A percentile compares a stretch with the other conserved stretches of the same genome.
Evolutionary conservation across 805 yeast species (phyloP).

Genomic region (Saccharomycopsis javanensis): DNA sequence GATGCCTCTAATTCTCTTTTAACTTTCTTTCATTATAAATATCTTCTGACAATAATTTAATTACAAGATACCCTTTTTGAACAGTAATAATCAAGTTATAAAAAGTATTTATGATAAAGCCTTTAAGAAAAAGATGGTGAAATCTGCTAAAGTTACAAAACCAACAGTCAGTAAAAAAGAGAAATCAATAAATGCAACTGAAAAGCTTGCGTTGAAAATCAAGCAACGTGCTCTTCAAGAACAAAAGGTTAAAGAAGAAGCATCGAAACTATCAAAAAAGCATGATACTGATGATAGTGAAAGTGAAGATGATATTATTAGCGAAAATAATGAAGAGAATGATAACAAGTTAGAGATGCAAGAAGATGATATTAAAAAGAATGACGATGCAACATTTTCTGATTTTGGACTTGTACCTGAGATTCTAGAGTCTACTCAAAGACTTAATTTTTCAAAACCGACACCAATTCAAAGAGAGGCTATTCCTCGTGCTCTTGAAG

Average conservation of each 20-base stretch:
- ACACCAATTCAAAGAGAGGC: slow-evolving; percentile 92
- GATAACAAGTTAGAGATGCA: neutral
- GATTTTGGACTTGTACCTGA: slow-evolving; percentile 67
- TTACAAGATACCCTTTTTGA: neutral
- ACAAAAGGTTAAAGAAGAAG: slow-evolving; percentile 14
- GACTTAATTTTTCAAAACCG: slow-evolving; percentile 67
- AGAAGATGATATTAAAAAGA: slow-evolving; percentile 7
- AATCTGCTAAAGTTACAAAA: slow-evolving; percentile 16
- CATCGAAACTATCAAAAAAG: slow-evolving; percentile 9
- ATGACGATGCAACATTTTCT: slow-evolving; percentile 30
- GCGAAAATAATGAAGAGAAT: neutral
- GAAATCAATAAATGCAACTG: slow-evolving; percentile 27
- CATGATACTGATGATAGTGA: slow-evolving; percentile 2
- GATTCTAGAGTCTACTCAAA: slow-evolving; percentile 67
- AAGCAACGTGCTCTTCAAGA: slow-evolving; percentile 31
- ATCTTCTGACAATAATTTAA: too few relatives aligned
- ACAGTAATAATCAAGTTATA: too few relatives aligned
- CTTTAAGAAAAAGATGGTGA: neutral
- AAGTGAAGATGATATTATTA: neutral
- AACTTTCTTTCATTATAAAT: too few relatives aligned
- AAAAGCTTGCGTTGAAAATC: slow-evolving; percentile 48
- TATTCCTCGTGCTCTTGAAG: slow-evolving; percentile 82
- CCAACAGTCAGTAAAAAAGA: slow-evolving; percentile 20
- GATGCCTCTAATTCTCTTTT: too few relatives aligned
- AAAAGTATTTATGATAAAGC: neutral